These are phyloP conservation scores for Phaseolus coccineus DNA, from an alignment of 331 rosid species.

Conservation along the genomic window DNA sequence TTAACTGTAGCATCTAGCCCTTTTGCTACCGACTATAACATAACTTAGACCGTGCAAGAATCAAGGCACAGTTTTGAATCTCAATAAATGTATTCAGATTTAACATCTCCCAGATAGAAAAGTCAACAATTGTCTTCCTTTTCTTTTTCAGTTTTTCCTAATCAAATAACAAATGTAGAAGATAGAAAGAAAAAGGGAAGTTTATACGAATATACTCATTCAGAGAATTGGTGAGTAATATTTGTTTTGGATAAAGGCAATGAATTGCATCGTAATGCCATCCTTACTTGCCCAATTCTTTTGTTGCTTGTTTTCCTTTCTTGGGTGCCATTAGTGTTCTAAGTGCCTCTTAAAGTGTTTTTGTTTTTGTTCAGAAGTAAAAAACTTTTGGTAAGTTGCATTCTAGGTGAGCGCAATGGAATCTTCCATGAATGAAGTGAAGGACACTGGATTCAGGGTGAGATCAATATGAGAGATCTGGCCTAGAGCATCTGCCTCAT, in stretches of 20 bases:
- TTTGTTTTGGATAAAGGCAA: too few relatives aligned
- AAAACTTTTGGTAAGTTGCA: too few relatives aligned
- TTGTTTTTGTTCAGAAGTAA: too few relatives aligned
- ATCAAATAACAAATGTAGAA: neutral
- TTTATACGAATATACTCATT: neutral
- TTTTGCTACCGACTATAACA: slow-evolving; percentile 1
- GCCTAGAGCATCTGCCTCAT: neutral
- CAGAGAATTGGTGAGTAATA: neutral
- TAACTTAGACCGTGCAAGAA: neutral
- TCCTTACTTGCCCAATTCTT: neutral
- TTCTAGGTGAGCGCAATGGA: too few relatives aligned
- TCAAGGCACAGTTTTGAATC: neutral
- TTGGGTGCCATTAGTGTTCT: neutral
- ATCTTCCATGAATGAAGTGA: neutral
- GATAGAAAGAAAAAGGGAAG: slow-evolving; percentile 9
- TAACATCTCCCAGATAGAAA: too few relatives aligned
- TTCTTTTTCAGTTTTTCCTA: neutral
- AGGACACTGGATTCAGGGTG: neutral
- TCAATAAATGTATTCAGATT: neutral
- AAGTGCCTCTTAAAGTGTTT: too few relatives aligned
- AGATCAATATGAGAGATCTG: slow-evolving; percentile 9
- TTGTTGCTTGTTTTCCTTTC: neutral
- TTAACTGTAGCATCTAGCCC: slow-evolving; percentile 16
- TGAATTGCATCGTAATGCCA: neutral
- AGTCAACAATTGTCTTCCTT: neutral